Evolutionary conservation across 305 asterid species (phyloP).

Genomic region (Fraxinus albicans): DNA sequence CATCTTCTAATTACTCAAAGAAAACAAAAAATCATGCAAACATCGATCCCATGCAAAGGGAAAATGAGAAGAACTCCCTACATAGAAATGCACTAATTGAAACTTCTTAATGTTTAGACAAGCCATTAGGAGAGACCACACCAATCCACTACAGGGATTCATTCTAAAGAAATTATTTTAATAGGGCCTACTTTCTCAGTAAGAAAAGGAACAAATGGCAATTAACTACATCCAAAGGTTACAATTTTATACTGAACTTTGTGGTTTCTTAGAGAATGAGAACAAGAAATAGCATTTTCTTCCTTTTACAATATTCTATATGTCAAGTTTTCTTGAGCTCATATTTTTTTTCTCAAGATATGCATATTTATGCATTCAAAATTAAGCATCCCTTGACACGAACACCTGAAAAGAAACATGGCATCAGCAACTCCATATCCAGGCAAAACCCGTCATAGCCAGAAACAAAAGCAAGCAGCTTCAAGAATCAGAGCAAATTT

Average conservation of each 20-base stretch:
- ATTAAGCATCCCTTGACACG: background rate
- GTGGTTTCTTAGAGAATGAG: background rate
- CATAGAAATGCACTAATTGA: background rate
- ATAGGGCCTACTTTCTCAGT: background rate
- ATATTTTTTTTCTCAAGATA: background rate
- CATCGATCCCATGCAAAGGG: background rate
- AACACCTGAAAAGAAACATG: background rate
- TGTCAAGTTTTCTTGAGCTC: background rate
- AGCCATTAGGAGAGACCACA: background rate
- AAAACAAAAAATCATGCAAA: background rate
- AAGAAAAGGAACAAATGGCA: background rate
- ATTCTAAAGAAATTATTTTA: conserved; percentile 1
- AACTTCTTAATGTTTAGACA: background rate
- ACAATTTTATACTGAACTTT: background rate
- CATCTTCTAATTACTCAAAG: conserved; percentile 12
- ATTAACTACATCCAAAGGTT: background rate
- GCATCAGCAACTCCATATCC: background rate
- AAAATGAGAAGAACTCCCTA: background rate
- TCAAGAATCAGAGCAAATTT: background rate
- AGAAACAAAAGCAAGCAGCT: background rate
- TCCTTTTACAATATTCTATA: background rate
- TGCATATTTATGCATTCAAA: background rate
- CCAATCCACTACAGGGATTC: background rate
- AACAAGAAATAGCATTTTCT: background rate
- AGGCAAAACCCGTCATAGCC: background rate